Evolutionary conservation across 1,139 yeast species (phyloP), one percentile per base, ranked within the genome.

Genomic region (Meyerozyma guilliermondii): DNA sequence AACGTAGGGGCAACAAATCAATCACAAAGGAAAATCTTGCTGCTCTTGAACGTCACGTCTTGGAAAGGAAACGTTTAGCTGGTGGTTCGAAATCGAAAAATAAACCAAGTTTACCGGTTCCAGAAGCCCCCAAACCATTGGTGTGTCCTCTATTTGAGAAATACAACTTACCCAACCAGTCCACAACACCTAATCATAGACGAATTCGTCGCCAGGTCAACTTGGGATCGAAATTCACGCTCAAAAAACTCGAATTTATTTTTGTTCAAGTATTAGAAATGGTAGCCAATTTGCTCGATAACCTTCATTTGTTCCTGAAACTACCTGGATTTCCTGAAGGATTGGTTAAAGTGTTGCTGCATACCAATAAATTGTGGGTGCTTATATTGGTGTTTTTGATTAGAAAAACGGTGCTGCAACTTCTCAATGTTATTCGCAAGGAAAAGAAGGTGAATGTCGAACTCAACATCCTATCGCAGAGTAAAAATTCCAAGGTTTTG

Each of bases 331-430:
- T 72, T 47, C 78, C 78, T 1, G 54, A 65, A 41, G 50, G 47
- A 30, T 51, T 72, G 13, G 35, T 55, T 9, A 56, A 56, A 6
- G 47, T 71, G 20, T 57, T 72, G 42, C 68, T 68, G 46, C 74
- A 71, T 44, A 72, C 78, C 43, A 72, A 72, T 48, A 69, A 68
- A 50, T 53, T 72, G 33, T 72, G 78, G 78, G 67, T 71, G 35
- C 54, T 72, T 27, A 66, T 72, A 10, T 58, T 72, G 49, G 54
- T 72, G 5, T 72, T 72, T 43, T 62, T 72, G 50, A 66, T 72
- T 17, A 50, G 76, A 36, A 72, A 72, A 46, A 71, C 77, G 9
- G 49, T 68, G 8, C 66, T 75, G 3, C 77, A 72, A 50, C 60
- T 72, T 43, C 55, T 71, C 11, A 72, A 72, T 50, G 68, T 72